Evolutionary conservation across 2,329 filamentous ascomycete genomes (phyloP).

Genomic region (Trichoderma sp.): DNA sequence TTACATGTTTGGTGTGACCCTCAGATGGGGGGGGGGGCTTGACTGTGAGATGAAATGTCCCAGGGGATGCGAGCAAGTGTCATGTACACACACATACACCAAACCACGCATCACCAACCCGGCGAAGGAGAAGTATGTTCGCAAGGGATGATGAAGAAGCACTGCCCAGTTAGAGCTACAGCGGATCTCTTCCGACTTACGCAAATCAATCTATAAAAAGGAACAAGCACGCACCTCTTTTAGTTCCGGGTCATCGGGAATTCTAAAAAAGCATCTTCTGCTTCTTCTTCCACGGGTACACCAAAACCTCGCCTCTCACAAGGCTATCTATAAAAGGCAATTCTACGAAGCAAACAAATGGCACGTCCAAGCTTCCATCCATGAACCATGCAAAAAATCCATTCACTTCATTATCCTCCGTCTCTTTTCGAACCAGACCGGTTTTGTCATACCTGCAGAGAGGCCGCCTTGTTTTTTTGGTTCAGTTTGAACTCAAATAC

Average conservation of each 20-base stretch:
- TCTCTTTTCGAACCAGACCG: background rate
- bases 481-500: background rate
- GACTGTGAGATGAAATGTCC: background rate
- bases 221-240: background rate
- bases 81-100: background rate
- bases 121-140: background rate
- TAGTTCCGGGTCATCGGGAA: background rate
- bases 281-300: background rate
- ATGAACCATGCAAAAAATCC: background rate
- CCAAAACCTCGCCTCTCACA: conserved; percentile 9
- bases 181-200: background rate
- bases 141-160: background rate
- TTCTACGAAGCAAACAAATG: conserved; percentile 7
- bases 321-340: conserved; percentile 11
- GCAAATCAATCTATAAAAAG: conserved; percentile 10
- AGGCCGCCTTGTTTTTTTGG: background rate
- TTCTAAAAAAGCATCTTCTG: background rate
- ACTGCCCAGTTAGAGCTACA: background rate
- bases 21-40: background rate
- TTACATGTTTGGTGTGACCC: conserved; percentile 3
- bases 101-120: background rate
- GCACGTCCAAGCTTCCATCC: background rate
- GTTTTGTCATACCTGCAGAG: background rate
- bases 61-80: background rate
- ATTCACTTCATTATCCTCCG: background rate